Base-by-base conservation (phyloP, 169 alveolate genomes). In the Babesia divergens region DNA sequence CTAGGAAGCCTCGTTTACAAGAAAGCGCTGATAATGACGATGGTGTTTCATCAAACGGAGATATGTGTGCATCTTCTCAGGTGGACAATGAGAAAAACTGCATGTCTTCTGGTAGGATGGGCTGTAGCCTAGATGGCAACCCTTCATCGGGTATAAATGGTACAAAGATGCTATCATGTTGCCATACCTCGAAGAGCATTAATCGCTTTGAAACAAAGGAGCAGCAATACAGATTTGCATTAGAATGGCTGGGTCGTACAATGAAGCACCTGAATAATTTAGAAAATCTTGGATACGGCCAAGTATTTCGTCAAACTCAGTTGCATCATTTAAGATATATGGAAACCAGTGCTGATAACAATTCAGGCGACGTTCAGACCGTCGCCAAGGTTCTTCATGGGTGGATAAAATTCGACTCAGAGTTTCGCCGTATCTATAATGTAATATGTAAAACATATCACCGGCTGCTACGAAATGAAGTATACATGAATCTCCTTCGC, bases 401-500 rank as follows among this genome's bases (percentile, higher is more conserved):
- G 24, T 62, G 72, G 72, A 62, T 62, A 0, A 3, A 22, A 18
- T 62, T 62, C 37, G 72, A 62, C 44, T 11, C 18, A 16, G 5
- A 11, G 7, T 62, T 42, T 6, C 40, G 72, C 31, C 28, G 35
- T 14, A 38, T 28, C 2, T 62, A 62, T n/a, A 47, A 29, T 4
- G 47, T 29, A 26, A 6, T 62, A 44, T 18, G 31, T 6, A 29
- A 20, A 6, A 29, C 43, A 6, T 62, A 62, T 59, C 22, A 44
- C 40, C 40, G 59, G 3, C 26, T 62, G 18, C 13, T 62, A 24
- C 42, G 49, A 31, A 62, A 46, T 56, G 72, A 62, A 20, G 42
- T 62, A 20, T 22, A 62, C 26, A 28, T 62, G 72, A 62, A 62
- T 28, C 59, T 62, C 7, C 22, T 62, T 49, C 56, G 72, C 34